A percentile compares a stretch with the other conserved stretches of the same genome.
Conservation (phyloP, 176 grass and related monocot genomes). For the Pharus latifolius region DNA sequence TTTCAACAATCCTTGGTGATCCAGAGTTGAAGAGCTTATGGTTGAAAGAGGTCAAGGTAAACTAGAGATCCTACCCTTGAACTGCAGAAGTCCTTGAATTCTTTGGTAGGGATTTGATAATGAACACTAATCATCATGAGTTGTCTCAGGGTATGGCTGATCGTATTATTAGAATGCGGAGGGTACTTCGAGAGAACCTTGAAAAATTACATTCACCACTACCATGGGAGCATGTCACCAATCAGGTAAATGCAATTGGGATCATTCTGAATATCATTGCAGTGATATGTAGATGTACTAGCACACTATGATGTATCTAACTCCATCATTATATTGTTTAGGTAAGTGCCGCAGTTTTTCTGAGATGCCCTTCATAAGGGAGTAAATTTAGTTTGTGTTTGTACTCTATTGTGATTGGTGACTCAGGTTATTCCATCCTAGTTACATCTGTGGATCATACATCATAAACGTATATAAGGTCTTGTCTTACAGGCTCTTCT, state of each 20-base stretch:
- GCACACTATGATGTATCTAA: background rate
- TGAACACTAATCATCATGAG: background rate
- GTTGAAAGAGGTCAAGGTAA: slow-evolving; percentile 95
- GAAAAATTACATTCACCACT: slow-evolving; percentile 66
- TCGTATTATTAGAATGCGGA: slow-evolving; percentile 94
- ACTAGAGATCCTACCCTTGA: background rate
- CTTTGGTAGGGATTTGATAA: background rate
- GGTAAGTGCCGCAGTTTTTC: background rate
- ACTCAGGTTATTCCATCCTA: slow-evolving; percentile 43
- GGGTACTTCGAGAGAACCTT: slow-evolving; percentile 64
- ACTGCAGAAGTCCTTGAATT: background rate
- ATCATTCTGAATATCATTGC: background rate
- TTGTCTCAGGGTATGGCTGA: slow-evolving; percentile 77
- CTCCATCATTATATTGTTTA: background rate
- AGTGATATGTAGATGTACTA: background rate
- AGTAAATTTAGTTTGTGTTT: background rate
- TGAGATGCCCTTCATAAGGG: background rate
- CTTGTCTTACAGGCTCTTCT: too few species aligned
- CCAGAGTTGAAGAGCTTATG: slow-evolving; percentile 84
- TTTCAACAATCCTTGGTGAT: slow-evolving; percentile 83
- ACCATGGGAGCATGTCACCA: slow-evolving; percentile 91
- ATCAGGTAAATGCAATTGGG: slow-evolving; percentile 57
- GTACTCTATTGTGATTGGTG: slow-evolving; percentile 46
- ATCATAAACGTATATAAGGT: too few species aligned
- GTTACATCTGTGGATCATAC: slow-evolving; percentile 39